Percentiles rank a stretch among this genome's conserved stretches.
These are phyloP conservation scores for Aspergillus spinulosporus DNA, from an alignment of 2,329 filamentous ascomycete species.

Conservation along the genomic window DNA sequence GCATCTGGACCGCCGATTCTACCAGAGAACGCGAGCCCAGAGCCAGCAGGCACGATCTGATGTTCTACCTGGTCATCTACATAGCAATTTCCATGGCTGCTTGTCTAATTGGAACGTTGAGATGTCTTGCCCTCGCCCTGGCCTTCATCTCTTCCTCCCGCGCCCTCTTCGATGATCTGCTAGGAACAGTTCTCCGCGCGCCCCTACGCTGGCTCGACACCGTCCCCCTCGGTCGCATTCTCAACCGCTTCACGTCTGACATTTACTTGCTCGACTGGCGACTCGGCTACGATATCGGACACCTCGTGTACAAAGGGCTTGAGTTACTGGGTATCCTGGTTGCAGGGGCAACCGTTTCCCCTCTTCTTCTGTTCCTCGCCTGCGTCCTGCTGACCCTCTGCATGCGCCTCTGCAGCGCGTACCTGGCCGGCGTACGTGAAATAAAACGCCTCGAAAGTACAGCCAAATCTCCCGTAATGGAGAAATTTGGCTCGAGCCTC, in stretches of 20 bases:
- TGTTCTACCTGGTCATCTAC: constrained; percentile 54
- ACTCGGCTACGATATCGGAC: constrained; percentile 62
- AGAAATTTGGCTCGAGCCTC: constrained; percentile 72
- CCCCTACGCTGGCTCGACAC: constrained; percentile 79
- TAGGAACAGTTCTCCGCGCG: constrained; percentile 66
- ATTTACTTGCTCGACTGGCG: constrained; percentile 71
- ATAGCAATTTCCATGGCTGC: constrained; percentile 58
- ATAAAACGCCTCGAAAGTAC: constrained; percentile 69
- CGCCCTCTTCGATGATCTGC: constrained; percentile 65
- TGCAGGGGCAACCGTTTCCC: constrained; percentile 66
- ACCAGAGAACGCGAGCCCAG: no score
- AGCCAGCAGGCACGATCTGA: constrained; percentile 49
- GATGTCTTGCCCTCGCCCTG: constrained; percentile 53
- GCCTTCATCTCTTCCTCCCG: constrained; percentile 66
- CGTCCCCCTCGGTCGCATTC: constrained; percentile 70
- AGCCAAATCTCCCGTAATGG: constrained; percentile 74
- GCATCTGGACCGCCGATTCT: constrained; percentile 40
- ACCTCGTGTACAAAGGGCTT: constrained; percentile 62
- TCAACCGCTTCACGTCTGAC: constrained; percentile 76
- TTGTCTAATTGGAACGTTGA: constrained; percentile 58
- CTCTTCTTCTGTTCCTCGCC: constrained; percentile 63
- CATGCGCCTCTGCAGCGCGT: constrained; percentile 59
- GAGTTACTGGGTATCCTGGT: constrained; percentile 65
- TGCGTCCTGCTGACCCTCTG: constrained; percentile 59
- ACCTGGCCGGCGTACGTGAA: constrained; percentile 63